Evolutionary conservation across 257 asterid species (phyloP).

Genomic region (Plectranthus barbatus): DNA sequence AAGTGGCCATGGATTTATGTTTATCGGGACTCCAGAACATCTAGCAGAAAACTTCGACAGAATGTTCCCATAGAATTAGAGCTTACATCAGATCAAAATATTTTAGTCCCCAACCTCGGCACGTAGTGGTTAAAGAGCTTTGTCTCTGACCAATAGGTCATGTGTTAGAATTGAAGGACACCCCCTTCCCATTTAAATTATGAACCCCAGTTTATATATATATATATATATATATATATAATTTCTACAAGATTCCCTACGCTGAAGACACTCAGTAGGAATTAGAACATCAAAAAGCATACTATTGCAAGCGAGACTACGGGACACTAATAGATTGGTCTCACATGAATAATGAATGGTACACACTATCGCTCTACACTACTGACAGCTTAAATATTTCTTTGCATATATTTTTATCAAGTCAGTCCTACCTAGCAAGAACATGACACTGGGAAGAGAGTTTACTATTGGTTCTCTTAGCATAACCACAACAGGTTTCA

Average conservation of each 20-base stretch:
- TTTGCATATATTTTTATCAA: no score
- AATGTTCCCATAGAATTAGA: background rate
- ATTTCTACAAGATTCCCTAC: background rate
- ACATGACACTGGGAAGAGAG: background rate
- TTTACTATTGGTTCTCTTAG: background rate
- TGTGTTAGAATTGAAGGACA: no score
- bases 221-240: no score
- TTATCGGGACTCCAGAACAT: no score
- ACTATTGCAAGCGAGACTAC: background rate
- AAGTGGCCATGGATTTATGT: no score
- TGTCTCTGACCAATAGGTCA: no score
- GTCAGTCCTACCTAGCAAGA: background rate
- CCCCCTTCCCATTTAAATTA: no score
- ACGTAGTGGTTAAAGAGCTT: no score
- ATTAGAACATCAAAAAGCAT: background rate
- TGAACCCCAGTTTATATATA: no score
- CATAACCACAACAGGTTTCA: background rate
- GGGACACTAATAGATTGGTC: background rate
- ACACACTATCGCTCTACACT: background rate
- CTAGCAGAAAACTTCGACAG: no score
- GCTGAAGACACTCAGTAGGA: background rate
- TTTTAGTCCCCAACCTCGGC: no score
- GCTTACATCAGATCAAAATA: no score
- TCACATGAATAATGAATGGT: background rate
- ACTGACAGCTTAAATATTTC: background rate